Conservation (phyloP, 768 basidiomycete species). For the Leucocoprinus sp. region DNA sequence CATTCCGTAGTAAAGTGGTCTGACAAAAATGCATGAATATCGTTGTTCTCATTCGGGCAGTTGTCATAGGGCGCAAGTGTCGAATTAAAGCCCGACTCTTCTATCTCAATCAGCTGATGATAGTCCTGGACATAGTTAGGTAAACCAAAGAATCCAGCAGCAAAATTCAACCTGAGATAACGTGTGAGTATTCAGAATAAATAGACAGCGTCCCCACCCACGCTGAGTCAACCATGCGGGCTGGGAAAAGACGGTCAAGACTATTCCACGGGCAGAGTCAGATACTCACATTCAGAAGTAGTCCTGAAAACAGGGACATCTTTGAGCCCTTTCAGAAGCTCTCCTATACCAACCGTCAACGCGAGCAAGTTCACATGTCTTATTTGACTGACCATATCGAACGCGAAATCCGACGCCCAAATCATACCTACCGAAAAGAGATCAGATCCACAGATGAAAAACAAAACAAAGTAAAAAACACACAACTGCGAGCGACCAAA, state of each 20-base stretch:
- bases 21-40: slow-evolving; percentile 34
- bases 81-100: slow-evolving; percentile 50
- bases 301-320: slow-evolving; percentile 56
- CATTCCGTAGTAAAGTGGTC: slow-evolving; percentile 40
- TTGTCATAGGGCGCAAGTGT: slow-evolving; percentile 66
- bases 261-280: not conserved
- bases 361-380: slow-evolving; percentile 1
- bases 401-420: slow-evolving; percentile 51
- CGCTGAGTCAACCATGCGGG: slow-evolving; percentile 48
- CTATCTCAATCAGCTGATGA: slow-evolving; percentile 55
- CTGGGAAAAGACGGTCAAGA: slow-evolving; percentile 17
- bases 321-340: slow-evolving; percentile 34
- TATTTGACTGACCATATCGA: slow-evolving; percentile 43
- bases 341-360: slow-evolving; percentile 12
- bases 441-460: not conserved
- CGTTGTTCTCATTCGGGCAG: slow-evolving; percentile 46
- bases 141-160: slow-evolving; percentile 53
- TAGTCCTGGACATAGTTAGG: slow-evolving; percentile 44
- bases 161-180: slow-evolving; percentile 32
- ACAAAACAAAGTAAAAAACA: not conserved
- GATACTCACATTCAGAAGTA: slow-evolving; percentile 38
- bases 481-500: slow-evolving; percentile 69
- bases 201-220: slow-evolving; percentile 15
- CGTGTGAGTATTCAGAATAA: not conserved
- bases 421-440: slow-evolving; percentile 25